A percentile compares a stretch with the other conserved stretches of the same genome.
phyloP scores from a whole-genome alignment of 1,284 basidiomycete species.

The Mrakiaceae sp. region DNA sequence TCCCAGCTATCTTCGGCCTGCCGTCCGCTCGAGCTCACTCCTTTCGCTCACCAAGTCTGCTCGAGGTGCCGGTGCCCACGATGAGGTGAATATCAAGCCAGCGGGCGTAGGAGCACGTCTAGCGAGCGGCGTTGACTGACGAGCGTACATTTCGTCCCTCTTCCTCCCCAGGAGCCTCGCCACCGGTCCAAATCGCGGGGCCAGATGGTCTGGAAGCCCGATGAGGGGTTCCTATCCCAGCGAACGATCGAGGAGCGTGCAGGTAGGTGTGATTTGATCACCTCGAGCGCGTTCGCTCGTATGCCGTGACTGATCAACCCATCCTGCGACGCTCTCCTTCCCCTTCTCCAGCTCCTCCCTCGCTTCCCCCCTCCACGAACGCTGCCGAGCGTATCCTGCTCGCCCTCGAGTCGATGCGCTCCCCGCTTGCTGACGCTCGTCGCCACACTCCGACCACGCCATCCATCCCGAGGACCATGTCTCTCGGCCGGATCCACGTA shows the following conservation, averaged over 20 bases:
- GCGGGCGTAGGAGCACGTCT: no score
- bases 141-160: no score
- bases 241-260: conserved; percentile 25
- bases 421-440: conserved; percentile 20
- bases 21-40: no score
- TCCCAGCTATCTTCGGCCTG: no score
- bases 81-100: no score
- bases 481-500: conserved; percentile 7
- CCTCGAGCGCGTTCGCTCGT: neutral
- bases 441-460: neutral
- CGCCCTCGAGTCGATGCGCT: conserved; percentile 30
- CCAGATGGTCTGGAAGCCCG: conserved; percentile 31
- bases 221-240: conserved; percentile 30
- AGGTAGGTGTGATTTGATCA: conserved; percentile 9
- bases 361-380: conserved; percentile 25
- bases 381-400: conserved; percentile 34
- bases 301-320: neutral
- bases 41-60: no score
- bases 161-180: no score
- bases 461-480: neutral
- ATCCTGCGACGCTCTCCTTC: no score
- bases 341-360: conserved; percentile 18
- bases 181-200: conserved; percentile 16
- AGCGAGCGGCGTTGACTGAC: no score
- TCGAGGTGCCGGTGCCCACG: no score